Percentiles rank a stretch among this genome's conserved stretches.
Evolutionary conservation across 2,329 filamentous ascomycete genomes (phyloP).

Genomic region (Ceratocystiopsis minuta): DNA sequence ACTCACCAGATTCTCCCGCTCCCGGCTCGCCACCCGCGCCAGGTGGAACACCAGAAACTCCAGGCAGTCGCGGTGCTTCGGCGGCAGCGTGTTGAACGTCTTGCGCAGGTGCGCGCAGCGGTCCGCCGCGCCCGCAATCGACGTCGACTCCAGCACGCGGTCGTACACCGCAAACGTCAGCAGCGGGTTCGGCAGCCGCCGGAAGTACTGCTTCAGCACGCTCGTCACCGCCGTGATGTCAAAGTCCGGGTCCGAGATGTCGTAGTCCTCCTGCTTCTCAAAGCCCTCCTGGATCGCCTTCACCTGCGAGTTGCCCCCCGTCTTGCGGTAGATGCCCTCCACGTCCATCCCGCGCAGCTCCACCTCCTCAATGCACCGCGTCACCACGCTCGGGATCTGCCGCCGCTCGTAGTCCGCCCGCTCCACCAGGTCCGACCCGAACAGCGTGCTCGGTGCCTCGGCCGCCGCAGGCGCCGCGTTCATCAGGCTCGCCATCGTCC

Average conservation of each 20-base stretch:
- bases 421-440: conserved; percentile 75
- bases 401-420: conserved; percentile 77
- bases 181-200: conserved; percentile 73
- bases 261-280: conserved; percentile 67
- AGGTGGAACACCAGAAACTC: conserved; percentile 93
- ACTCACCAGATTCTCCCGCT: conserved; percentile 66
- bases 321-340: conserved; percentile 96
- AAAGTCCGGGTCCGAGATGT: conserved; percentile 82
- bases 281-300: conserved; percentile 84
- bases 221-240: conserved; percentile 96
- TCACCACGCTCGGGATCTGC: conserved; percentile 79
- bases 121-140: conserved; percentile 42
- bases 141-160: conserved; percentile 56
- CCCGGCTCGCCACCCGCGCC: conserved; percentile 63
- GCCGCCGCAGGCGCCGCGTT: conserved; percentile 17
- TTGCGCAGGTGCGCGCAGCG: conserved; percentile 54
- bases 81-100: conserved; percentile 62
- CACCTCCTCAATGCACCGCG: conserved; percentile 88
- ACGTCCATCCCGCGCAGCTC: conserved; percentile 92
- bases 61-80: conserved; percentile 70
- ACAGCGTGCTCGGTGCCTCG: conserved; percentile 46
- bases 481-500: conserved; percentile 24
- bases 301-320: conserved; percentile 78
- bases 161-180: conserved; percentile 91
- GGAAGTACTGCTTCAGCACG: conserved; percentile 92